Evolutionary conservation across 768 basidiomycete species (phyloP).

Genomic region (Rhodosporidiobolus odoratus): DNA sequence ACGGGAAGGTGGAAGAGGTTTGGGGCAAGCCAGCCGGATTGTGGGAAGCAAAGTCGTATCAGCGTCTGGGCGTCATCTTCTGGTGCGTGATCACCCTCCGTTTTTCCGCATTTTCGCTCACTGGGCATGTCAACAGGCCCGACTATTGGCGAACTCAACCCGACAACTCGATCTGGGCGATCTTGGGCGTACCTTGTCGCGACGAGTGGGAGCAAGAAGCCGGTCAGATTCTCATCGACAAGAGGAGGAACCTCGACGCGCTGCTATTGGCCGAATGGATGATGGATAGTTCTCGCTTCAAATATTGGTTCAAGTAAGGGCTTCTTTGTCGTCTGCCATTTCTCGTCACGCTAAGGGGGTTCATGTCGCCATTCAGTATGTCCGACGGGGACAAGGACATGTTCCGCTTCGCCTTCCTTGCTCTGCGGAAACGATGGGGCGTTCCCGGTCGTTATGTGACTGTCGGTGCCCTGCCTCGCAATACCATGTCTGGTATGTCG

Average conservation of each 20-base stretch:
- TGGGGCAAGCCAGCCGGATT: conserved; percentile 15
- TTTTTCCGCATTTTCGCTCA: background rate
- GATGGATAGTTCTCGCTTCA: conserved; percentile 43
- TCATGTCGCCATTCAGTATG: background rate
- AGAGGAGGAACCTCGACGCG: conserved; percentile 48
- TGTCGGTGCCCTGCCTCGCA: conserved; percentile 46
- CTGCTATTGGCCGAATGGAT: conserved; percentile 43
- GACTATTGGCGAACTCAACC: conserved; percentile 45
- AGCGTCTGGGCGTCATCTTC: conserved; percentile 45
- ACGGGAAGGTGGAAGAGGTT: conserved; percentile 1
- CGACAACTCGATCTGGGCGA: conserved; percentile 44
- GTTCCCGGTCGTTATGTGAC: conserved; percentile 50
- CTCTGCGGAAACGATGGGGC: conserved; percentile 50
- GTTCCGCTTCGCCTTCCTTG: conserved; percentile 46
- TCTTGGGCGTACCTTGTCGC: conserved; percentile 48
- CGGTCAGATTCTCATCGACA: conserved; percentile 50
- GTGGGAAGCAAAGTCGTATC: conserved; percentile 43
- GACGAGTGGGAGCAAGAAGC: conserved; percentile 52
- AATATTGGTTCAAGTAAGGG: conserved; percentile 47
- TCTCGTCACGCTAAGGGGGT: background rate
- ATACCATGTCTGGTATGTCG: conserved; percentile 34
- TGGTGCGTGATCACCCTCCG: background rate
- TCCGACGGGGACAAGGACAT: conserved; percentile 33
- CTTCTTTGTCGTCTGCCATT: background rate
- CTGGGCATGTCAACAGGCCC: conserved; percentile 30